Evolutionary conservation across 1,284 basidiomycete genomes (phyloP), one percentile per base, ranked within the genome.

Genomic region (Moniliophthora roreri): DNA sequence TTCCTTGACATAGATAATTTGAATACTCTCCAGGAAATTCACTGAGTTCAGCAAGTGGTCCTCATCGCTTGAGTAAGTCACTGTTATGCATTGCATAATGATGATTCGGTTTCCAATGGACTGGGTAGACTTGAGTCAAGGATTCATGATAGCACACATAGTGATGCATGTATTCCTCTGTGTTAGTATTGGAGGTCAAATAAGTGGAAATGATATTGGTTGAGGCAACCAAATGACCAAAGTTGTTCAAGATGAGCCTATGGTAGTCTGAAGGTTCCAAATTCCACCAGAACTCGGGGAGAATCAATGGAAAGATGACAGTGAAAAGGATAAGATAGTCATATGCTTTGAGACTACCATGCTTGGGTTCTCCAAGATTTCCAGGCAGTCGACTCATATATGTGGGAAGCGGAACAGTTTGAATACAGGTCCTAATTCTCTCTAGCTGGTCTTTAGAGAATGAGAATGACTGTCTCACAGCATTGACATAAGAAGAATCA

Each of bases 181-280:
- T 45, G 18, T 51, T 42, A 1, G n/a, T 21, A 50, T 55, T 41
- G 7, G 54, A 55, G 3, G 57, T 55, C 32, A 35, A 32, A 40
- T 50, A 59, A 3, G 55, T 37, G n/a, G 23, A 23, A 26, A 53
- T 39, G 38, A 61, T 58, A 24, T 58, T 55, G 18, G 57, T 58
- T n/a, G 55, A 53, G 28, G 55, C 50, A 1, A 54, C 49, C 11
- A 61, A 42, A 49, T 58, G 20, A 18, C 36, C 23, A 38, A 55
- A 61, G 42, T 54, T 59, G 26, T 53, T 35, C 13, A 59, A 44
- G n/a, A n/a, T n/a, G n/a, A n/a, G n/a, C n/a, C n/a, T n/a, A n/a
- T n/a, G n/a, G n/a, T n/a, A n/a, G n/a, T n/a, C n/a, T n/a, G n/a
- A n/a, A n/a, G n/a, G n/a, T n/a, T n/a, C n/a, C n/a, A n/a, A n/a